Evolutionary conservation across 495 filamentous ascomycete genomes (phyloP).

Genomic region (Tuber brumale): DNA sequence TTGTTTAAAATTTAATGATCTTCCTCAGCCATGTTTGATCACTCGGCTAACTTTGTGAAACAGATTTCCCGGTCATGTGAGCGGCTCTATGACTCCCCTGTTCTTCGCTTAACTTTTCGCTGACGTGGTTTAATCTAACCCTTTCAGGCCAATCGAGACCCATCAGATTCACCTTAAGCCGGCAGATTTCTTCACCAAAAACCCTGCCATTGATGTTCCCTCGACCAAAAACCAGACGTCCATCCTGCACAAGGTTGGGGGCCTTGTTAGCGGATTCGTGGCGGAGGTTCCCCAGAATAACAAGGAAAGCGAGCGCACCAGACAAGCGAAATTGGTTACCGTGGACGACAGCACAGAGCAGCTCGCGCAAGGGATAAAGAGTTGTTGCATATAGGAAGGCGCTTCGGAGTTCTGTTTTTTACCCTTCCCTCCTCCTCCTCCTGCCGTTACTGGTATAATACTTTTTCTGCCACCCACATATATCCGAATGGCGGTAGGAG

Average conservation of each 20-base stretch:
- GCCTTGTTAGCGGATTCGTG: conserved; percentile 30
- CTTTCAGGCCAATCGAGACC: conserved; percentile 50
- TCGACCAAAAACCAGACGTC: conserved; percentile 41
- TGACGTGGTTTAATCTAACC: conserved; percentile 7
- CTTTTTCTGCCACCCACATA: conserved; percentile 4
- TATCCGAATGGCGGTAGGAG: background rate
- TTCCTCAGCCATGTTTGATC: conserved; percentile 5
- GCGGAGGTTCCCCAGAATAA: conserved; percentile 27
- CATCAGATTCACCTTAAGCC: conserved; percentile 54
- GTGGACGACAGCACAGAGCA: conserved; percentile 24
- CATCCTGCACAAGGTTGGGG: conserved; percentile 33
- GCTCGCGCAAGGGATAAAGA: conserved; percentile 31
- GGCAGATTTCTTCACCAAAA: conserved; percentile 52
- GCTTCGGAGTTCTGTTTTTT: conserved; percentile 24
- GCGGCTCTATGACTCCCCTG: conserved; percentile 11
- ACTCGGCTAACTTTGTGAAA: conserved; percentile 19
- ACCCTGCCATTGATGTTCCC: conserved; percentile 53
- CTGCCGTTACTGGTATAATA: conserved; percentile 6
- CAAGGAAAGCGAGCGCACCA: conserved; percentile 25
- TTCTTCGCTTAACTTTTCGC: conserved; percentile 9
- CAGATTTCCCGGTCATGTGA: conserved; percentile 56
- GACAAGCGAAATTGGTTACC: conserved; percentile 22
- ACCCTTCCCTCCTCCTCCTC: conserved; percentile 10
- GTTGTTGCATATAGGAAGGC: conserved; percentile 39
- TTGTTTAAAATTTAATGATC: conserved; percentile 8